These are phyloP conservation scores for Trametes hirsuta DNA, from an alignment of 1,284 basidiomycete species.

Conservation along the genomic window DNA sequence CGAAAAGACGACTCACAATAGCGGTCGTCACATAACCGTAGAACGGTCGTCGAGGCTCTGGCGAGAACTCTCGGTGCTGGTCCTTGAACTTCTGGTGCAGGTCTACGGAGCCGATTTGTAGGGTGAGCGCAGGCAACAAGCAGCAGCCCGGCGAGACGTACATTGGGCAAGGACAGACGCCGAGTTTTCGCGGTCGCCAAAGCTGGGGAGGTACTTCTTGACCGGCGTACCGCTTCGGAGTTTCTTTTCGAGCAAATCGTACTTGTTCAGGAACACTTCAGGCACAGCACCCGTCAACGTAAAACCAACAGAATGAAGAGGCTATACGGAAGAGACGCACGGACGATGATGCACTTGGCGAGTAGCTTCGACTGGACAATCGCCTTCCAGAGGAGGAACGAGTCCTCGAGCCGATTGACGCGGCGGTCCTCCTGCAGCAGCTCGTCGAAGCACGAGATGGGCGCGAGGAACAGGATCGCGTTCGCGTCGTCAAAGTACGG, in stretches of 20 bases:
- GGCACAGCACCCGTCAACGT: background rate
- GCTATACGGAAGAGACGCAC: slow-evolving; percentile 22
- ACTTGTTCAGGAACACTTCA: slow-evolving; percentile 66
- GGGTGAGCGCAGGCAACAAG: background rate
- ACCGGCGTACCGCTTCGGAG: slow-evolving; percentile 37
- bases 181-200: slow-evolving; percentile 63
- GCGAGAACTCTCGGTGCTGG: slow-evolving; percentile 51
- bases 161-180: slow-evolving; percentile 60
- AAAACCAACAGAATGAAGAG: too few relatives aligned
- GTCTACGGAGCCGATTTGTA: slow-evolving; percentile 41
- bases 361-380: slow-evolving; percentile 61
- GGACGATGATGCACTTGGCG: slow-evolving; percentile 55
- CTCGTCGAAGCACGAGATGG: slow-evolving; percentile 71
- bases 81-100: slow-evolving; percentile 68
- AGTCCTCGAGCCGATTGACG: slow-evolving; percentile 69
- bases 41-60: slow-evolving; percentile 45
- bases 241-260: slow-evolving; percentile 52
- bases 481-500: slow-evolving; percentile 75
- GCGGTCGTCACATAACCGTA: slow-evolving; percentile 68
- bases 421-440: slow-evolving; percentile 58
- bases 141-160: slow-evolving; percentile 37
- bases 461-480: slow-evolving; percentile 72
- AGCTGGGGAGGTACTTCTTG: slow-evolving; percentile 50
- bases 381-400: slow-evolving; percentile 63
- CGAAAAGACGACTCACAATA: slow-evolving; percentile 44